phyloP scores from a whole-genome alignment of 2,329 filamentous ascomycete genomes.

The Penicillium rolfsii region DNA sequence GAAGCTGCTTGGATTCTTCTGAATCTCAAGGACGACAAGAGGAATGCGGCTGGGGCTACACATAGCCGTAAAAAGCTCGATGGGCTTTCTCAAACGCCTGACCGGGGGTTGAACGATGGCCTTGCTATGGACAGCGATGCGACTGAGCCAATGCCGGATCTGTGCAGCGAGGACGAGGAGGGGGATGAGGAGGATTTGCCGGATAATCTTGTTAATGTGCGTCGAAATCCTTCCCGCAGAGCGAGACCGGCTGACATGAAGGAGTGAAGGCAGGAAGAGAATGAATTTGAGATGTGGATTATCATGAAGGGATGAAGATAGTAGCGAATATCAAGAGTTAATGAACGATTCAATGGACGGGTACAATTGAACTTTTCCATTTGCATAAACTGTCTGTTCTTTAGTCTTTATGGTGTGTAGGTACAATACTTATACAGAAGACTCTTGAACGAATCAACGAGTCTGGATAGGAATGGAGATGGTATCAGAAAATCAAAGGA shows the following conservation, averaged over 20 bases:
- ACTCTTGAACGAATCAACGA: constrained; percentile 1
- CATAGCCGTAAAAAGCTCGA: background rate
- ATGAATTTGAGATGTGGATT: background rate
- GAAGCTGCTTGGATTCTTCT: background rate
- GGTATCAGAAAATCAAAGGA: constrained; percentile 23
- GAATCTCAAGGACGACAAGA: background rate
- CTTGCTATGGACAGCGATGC: background rate
- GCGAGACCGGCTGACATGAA: constrained; percentile 17
- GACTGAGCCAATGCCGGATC: background rate
- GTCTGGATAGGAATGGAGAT: constrained; percentile 32
- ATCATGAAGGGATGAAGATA: background rate
- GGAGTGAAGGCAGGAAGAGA: constrained; percentile 1
- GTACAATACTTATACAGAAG: constrained; percentile 29
- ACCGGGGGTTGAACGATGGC: background rate
- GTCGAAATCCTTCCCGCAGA: constrained; percentile 18
- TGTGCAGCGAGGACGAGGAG: background rate
- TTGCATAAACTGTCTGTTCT: constrained; percentile 2
- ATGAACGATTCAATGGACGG: background rate
- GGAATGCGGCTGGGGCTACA: background rate
- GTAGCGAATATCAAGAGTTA: background rate
- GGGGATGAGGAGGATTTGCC: background rate
- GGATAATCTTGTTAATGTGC: constrained; percentile 9
- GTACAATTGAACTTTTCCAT: background rate
- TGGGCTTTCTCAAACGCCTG: background rate
- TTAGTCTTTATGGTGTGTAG: constrained; percentile 4